Base-by-base conservation (phyloP, 2,329 filamentous ascomycete genomes). In the Colletotrichum sp. region DNA sequence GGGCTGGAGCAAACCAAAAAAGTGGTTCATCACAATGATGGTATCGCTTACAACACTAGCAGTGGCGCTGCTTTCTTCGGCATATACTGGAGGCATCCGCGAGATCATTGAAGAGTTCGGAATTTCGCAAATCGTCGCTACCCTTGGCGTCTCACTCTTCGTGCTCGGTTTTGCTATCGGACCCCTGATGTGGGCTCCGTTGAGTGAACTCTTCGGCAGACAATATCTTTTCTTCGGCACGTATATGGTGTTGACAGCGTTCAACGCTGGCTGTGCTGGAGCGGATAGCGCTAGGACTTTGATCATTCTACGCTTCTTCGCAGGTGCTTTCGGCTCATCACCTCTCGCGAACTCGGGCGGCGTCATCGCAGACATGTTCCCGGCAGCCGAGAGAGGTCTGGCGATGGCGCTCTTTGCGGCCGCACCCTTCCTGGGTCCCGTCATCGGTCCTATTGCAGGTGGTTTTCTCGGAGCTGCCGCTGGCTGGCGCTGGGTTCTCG, bases 401-500 rank as follows among this genome's bases (percentile, higher is more conserved):
- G 93, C 92, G 0, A 89, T 92, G 78, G 89, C 90, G 15, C 80
- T 94, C 27, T 95, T 94, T 79, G 91, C 92, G 6, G 88, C 91
- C 16, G 85, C 92, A 12, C 93, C 93, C 1, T 94, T 94, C 81
- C 85, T 94, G 72, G 93, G 93, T 2, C 92, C 93, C 0, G 89
- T 86, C 85, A 66, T 90, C 86, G 80, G 93, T 1, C 93, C 94
- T 1, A 91, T 94, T 62, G 89, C 90, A 9, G 92, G 92, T 76
- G 93, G 93, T 3, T 95, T 94, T 81, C 84, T 94, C 3, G 91
- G 91, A 7, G 87, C 92, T 81, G 86, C 88, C 4, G 88, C 88
- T 16, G 93, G 92, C 13, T 94, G 93, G 94, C 86, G 92, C 78
- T 94, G 93, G 93, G 90, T 94, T 27, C 88, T 92, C 84, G 92